Percentiles rank a stretch among this genome's conserved stretches.
Conservation (phyloP, 768 basidiomycete genomes). For the Rhodosporidiobolus odoratus region DNA sequence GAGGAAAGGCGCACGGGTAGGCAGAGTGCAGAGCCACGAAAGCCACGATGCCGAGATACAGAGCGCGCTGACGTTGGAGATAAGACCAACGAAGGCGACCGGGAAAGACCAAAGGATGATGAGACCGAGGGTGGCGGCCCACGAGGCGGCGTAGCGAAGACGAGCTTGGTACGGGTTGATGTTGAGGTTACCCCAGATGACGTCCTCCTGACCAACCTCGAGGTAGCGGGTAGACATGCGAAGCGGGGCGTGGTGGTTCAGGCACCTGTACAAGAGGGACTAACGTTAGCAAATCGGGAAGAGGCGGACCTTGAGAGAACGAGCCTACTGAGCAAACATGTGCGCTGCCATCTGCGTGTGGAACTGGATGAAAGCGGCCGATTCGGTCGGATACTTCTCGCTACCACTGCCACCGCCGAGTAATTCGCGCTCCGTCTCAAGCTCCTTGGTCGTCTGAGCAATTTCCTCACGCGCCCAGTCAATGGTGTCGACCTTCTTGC, state of each 20-base stretch:
- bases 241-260: conserved; percentile 41
- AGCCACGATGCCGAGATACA: too few species aligned
- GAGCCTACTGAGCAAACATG: conserved; percentile 60
- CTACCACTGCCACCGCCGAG: conserved; percentile 55
- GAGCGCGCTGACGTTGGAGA: conserved; percentile 86
- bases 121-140: conserved; percentile 67
- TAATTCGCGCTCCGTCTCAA: conserved; percentile 50
- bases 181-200: conserved; percentile 84
- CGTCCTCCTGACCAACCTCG: conserved; percentile 79
- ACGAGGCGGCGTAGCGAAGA: conserved; percentile 62
- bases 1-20: conserved; percentile 42
- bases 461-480: conserved; percentile 70
- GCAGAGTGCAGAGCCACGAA: conserved; percentile 80
- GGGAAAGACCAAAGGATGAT: conserved; percentile 87
- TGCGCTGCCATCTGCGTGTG: conserved; percentile 89
- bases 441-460: conserved; percentile 49
- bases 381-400: conserved; percentile 36
- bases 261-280: conserved; percentile 2
- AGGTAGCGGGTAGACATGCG: conserved; percentile 67
- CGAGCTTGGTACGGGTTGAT: conserved; percentile 84
- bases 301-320: conserved; percentile 52
- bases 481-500: conserved; percentile 87
- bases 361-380: conserved; percentile 66
- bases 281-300: conserved; percentile 53
- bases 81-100: conserved; percentile 76